phyloP scores from a whole-genome alignment of 805 yeast species.

The Torulaspora delbrueckii region DNA sequence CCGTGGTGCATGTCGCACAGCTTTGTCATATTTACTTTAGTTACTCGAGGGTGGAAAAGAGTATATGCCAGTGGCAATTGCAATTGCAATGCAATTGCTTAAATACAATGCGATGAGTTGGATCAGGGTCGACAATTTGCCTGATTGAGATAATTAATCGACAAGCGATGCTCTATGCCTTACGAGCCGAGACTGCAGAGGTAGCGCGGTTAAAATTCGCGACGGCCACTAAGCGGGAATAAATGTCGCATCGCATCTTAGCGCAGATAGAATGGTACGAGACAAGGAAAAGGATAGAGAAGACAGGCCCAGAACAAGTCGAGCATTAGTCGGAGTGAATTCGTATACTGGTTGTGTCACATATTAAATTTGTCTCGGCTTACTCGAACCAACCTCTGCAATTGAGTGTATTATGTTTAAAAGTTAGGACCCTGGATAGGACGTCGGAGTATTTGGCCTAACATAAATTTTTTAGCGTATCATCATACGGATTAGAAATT shows the following conservation, averaged over 20 bases:
- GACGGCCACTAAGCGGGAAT: background rate
- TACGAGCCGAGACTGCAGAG: no score
- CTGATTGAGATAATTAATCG: slow-evolving; percentile 4
- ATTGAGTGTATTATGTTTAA: no score
- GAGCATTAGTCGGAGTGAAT: no score
- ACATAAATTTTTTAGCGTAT: no score
- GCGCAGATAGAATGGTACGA: background rate
- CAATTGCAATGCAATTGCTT: background rate
- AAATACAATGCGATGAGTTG: background rate
- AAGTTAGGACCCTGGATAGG: no score
- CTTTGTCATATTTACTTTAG: slow-evolving; percentile 1
- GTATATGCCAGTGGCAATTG: background rate
- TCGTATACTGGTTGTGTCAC: no score
- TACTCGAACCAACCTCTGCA: no score
- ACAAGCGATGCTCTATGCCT: background rate
- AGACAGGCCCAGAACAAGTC: background rate
- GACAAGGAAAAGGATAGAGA: background rate
- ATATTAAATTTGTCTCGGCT: no score
- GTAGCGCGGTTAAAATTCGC: background rate
- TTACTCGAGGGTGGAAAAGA: background rate
- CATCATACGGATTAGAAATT: no score
- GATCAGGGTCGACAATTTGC: background rate
- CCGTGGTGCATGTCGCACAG: slow-evolving; percentile 11
- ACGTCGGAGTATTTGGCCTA: no score
- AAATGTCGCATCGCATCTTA: background rate